A percentile compares a stretch with the other conserved stretches of the same genome.
phyloP scores from a whole-genome alignment of 495 filamentous ascomycete species.

The Penicillium malachiteum region DNA sequence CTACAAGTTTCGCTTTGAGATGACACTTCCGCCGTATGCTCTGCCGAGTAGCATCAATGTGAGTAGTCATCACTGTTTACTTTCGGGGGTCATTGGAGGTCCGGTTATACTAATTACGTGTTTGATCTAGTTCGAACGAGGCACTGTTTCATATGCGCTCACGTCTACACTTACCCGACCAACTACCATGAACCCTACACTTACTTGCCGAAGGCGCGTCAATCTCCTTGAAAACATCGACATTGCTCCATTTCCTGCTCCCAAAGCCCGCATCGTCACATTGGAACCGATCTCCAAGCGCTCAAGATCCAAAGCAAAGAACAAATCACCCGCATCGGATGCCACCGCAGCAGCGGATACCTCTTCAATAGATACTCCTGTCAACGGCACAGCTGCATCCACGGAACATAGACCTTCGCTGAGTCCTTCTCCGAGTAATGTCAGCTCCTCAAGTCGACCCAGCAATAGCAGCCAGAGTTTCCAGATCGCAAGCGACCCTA shows the following conservation, averaged over 20 bases:
- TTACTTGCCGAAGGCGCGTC: conserved; percentile 76
- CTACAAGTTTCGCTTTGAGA: conserved; percentile 92
- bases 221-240: conserved; percentile 72
- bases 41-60: conserved; percentile 94
- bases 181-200: conserved; percentile 77
- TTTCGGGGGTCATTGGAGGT: not conserved
- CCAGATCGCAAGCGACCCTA: conserved; percentile 38
- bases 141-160: conserved; percentile 87
- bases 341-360: conserved; percentile 33
- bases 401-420: conserved; percentile 41
- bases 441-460: conserved; percentile 60
- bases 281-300: conserved; percentile 69
- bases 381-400: conserved; percentile 25
- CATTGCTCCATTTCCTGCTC: conserved; percentile 54
- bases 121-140: conserved; percentile 79
- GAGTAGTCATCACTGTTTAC: conserved; percentile 32
- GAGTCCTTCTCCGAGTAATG: conserved; percentile 61
- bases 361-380: conserved; percentile 33
- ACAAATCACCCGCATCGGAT: conserved; percentile 36
- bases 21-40: conserved; percentile 72
- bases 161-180: conserved; percentile 88
- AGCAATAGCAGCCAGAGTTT: conserved; percentile 61
- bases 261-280: conserved; percentile 71
- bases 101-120: conserved; percentile 10
- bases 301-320: conserved; percentile 48